Evolutionary conservation across 768 basidiomycete species (phyloP), one percentile per base, ranked within the genome.

Genomic region (Tylopilus plumbeoviolaceoides): DNA sequence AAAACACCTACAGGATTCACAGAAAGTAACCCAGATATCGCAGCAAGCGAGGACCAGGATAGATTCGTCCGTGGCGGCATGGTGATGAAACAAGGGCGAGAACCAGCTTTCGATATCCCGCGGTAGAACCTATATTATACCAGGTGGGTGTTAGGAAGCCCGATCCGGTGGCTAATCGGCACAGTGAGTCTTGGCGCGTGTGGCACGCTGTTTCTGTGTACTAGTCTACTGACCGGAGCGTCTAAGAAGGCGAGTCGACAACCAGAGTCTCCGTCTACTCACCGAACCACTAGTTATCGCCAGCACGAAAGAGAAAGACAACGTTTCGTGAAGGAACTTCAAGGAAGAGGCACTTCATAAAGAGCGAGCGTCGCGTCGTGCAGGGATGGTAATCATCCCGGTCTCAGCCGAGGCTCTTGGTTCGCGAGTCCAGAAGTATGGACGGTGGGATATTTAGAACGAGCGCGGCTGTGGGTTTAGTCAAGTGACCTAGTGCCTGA

Each of bases 1-100:
- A 52, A 39, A 18, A 44, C 42, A 15, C 51, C 48, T 5, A 43
- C 7, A 1, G 62, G 70, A 25, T 51, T 55, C 8, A 48, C 17
- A n/a, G 51, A 50, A 31, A 70, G 55, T 10, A 65, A 28, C 9
- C 44, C 60, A 11, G 48, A 54, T 41, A 64, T 38, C 41, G 55
- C 30, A 7, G 30, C 56, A 36, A 66, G 49, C 10, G 56, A 51
- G 21, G 47, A 31, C 63, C 63, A 36, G 35, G 20, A 39, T 28
- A 41, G 44, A 39, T 33, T 47, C 3, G 38, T 36, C 8, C 18
- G 35, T 15, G 14, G 46, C 8, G 47, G 45, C 61, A 66, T 60
- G 33, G 44, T 52, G 42, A 27, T 25, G 31, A 50, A 39, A 23
- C 20, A 27, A 35, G 27, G 35, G 18, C 5, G 18, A 36, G 21